Evolutionary conservation across 2,329 filamentous ascomycete species (phyloP).

Genomic region (Diplodia scrobiculata): DNA sequence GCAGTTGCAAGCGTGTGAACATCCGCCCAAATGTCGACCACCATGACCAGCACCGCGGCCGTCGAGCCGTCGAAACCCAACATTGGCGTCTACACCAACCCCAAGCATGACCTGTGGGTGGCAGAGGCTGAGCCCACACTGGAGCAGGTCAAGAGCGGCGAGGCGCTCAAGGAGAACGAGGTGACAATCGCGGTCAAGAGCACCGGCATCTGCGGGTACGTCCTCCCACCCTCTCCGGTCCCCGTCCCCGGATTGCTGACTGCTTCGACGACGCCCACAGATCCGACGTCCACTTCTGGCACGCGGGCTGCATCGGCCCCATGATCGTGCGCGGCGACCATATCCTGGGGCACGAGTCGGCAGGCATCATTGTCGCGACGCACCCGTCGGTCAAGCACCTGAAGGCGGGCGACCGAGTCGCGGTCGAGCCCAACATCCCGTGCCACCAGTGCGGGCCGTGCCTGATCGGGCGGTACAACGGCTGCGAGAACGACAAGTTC

Average conservation of each 20-base stretch:
- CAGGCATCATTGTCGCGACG: constrained; percentile 76
- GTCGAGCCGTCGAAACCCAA: constrained; percentile 71
- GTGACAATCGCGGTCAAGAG: constrained; percentile 88
- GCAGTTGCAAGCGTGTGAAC: neutral
- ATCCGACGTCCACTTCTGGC: constrained; percentile 97
- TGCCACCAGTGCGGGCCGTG: constrained; percentile 90
- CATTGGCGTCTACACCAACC: constrained; percentile 95
- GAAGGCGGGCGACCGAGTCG: constrained; percentile 84
- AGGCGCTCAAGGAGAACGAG: constrained; percentile 74
- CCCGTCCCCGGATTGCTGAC: too few relatives aligned
- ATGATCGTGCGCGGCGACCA: constrained; percentile 91
- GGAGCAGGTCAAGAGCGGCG: constrained; percentile 70
- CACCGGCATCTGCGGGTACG: constrained; percentile 92
- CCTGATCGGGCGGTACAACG: constrained; percentile 91
- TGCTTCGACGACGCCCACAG: constrained; percentile 48
- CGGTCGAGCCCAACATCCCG: constrained; percentile 91
- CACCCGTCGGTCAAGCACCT: constrained; percentile 77
- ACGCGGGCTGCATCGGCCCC: constrained; percentile 88
- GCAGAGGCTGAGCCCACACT: constrained; percentile 73
- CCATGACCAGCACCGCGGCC: constrained; percentile 40
- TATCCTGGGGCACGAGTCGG: constrained; percentile 92
- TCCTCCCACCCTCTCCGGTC: constrained; percentile 14
- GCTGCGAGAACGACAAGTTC: constrained; percentile 83
- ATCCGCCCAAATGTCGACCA: constrained; percentile 36
- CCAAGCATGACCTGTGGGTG: constrained; percentile 87